These are phyloP conservation scores for Tetrapisispora taiwanensis DNA, from an alignment of 805 yeast species.

Conservation along the genomic window DNA sequence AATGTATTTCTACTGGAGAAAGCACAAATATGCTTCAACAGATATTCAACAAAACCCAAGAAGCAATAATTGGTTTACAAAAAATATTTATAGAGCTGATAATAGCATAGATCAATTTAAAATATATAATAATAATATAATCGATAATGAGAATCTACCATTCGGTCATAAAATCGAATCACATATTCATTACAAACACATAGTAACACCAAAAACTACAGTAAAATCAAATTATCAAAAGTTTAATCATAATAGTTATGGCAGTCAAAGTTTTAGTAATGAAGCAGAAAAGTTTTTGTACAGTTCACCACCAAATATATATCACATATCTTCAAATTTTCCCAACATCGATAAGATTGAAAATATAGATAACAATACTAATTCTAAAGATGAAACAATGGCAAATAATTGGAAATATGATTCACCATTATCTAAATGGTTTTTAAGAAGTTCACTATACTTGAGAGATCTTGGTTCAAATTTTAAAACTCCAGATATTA, in stretches of 20 bases:
- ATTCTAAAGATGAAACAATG: neutral
- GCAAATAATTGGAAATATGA: conserved; percentile 21
- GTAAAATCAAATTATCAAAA: conserved; percentile 1
- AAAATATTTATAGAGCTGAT: neutral
- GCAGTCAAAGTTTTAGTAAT: conserved; percentile 2
- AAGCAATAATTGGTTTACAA: conserved; percentile 4
- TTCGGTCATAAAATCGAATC: conserved; percentile 10
- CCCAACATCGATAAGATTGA: conserved; percentile 3
- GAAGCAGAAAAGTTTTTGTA: conserved; percentile 19
- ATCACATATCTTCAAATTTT: conserved; percentile 15
- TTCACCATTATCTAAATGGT: conserved; percentile 30
- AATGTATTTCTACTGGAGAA: conserved; percentile 11
- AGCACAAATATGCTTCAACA: conserved; percentile 5
- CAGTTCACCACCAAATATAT: conserved; percentile 21
- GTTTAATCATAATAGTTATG: neutral
- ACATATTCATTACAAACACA: conserved; percentile 15
- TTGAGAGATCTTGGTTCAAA: conserved; percentile 9
- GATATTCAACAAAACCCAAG: neutral
- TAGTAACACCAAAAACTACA: conserved; percentile 16
- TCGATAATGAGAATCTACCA: conserved; percentile 9
- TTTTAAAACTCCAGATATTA: conserved; percentile 17
- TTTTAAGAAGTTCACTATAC: conserved; percentile 23
- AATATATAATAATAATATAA: neutral
- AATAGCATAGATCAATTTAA: neutral
- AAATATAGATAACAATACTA: neutral